Evolutionary conservation across 306 rosid genomes (phyloP), one percentile per base, ranked within the genome.

Genomic region (Trifolium subterraneum): DNA sequence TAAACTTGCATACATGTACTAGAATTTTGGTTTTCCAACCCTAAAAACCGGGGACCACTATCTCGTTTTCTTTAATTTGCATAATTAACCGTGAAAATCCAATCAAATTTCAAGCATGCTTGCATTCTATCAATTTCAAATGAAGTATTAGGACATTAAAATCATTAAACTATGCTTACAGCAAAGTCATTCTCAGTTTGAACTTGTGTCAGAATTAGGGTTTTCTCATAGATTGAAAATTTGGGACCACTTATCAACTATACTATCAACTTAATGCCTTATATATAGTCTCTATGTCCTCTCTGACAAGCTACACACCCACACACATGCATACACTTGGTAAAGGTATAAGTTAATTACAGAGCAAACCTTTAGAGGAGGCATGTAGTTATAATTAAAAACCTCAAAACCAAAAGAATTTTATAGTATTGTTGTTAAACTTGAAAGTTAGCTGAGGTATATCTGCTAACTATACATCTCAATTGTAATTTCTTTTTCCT

Each of bases 201-300:
- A 78, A 70, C 60, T 10, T 66, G 14, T 81, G 80, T 84, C 79
- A 80, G 87, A 79, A 70, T 81, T 84, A 79, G 87, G 86, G 79
- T 76, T 86, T n/a, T n/a, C n/a, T n/a, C n/a, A 70, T 61, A 29
- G 25, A 55, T 55, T 55, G 35, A 31, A 4, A 8, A 5, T 15
- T 74, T 77, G 72, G 92, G 96, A 88, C 96, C 96, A 90, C 96
- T 88, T 90, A 70, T 90, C 93, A 88, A 88, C 93, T 79, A 88
- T 16, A 79, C 86, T 59, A 64, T 47, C 65, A 45, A 71, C 54
- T 59, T 35, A 71, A n/a, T 69, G 29, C 15, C 15, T 60, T 12
- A 61, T 44, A 44, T 44, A 13, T 44, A 39, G 51, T 12, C 66
- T n/a, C 48, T 54, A 35, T 65, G 65, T 75, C 74, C 76, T 19